phyloP scores from a whole-genome alignment of 768 basidiomycete genomes.

The Agrocybe praecox region DNA sequence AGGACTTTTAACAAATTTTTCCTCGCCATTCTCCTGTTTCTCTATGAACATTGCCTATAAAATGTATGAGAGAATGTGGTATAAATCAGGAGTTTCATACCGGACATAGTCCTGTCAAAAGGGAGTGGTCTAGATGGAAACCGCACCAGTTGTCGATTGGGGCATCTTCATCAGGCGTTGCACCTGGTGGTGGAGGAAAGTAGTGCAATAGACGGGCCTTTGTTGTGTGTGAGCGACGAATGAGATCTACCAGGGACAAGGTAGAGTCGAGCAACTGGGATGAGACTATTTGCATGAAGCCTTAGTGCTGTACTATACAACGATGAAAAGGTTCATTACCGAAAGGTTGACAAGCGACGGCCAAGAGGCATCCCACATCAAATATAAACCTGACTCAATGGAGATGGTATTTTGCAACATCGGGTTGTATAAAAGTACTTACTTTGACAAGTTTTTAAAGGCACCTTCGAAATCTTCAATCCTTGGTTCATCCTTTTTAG shows the following conservation, averaged over 20 bases:
- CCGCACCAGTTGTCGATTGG: constrained; percentile 92
- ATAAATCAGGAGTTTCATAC: constrained; percentile 38
- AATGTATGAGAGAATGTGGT: background rate
- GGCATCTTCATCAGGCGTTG: constrained; percentile 49
- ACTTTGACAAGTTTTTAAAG: constrained; percentile 86
- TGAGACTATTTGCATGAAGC: constrained; percentile 47
- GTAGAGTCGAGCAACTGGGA: constrained; percentile 66
- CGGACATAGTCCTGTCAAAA: constrained; percentile 92
- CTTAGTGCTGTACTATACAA: background rate
- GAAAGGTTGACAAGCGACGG: constrained; percentile 89
- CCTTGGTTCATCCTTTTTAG: constrained; percentile 52
- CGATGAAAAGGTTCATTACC: constrained; percentile 44
- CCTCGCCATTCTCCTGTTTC: constrained; percentile 41
- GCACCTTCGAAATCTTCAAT: constrained; percentile 82
- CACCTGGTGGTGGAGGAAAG: constrained; percentile 68
- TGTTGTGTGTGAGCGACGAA: constrained; percentile 76
- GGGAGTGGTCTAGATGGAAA: constrained; percentile 90
- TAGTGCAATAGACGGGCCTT: constrained; percentile 98
- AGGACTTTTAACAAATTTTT: constrained; percentile 61
- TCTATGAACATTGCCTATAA: constrained; percentile 82
- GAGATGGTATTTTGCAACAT: background rate
- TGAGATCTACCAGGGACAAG: constrained; percentile 70
- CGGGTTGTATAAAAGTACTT: background rate
- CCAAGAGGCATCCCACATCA: constrained; percentile 78
- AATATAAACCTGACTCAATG: constrained; percentile 68